Percentiles rank a stretch among this genome's conserved stretches.
These are phyloP conservation scores for Cladosporium oxysporum DNA, from an alignment of 2,329 filamentous ascomycete genomes.

Conservation along the genomic window DNA sequence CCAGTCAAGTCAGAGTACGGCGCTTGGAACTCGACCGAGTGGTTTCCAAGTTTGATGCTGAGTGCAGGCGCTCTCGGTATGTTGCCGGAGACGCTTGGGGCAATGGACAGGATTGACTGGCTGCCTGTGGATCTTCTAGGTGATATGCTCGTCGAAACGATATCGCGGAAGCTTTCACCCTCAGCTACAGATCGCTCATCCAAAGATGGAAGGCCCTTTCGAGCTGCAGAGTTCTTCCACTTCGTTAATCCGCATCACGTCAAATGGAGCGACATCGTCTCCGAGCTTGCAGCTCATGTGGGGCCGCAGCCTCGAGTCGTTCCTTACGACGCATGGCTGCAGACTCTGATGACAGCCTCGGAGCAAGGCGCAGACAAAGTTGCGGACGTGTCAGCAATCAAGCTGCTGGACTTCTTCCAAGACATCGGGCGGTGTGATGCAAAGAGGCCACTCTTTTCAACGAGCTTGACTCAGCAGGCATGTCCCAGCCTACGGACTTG, in stretches of 20 bases:
- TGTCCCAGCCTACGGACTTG: not conserved
- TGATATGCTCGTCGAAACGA: conserved; percentile 38
- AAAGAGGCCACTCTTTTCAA: not conserved
- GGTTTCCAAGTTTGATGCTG: conserved; percentile 45
- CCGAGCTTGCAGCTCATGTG: conserved; percentile 16
- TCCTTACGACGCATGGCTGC: conserved; percentile 30
- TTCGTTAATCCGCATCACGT: conserved; percentile 33
- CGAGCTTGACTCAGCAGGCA: not conserved
- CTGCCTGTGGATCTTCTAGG: conserved; percentile 47
- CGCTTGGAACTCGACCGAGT: conserved; percentile 47
- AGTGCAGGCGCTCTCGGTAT: conserved; percentile 42
- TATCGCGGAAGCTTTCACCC: no score
- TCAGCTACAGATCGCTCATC: no score
- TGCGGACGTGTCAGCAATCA: conserved; percentile 31
- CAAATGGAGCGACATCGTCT: conserved; percentile 27
- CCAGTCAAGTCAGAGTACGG: conserved; percentile 30
- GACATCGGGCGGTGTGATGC: not conserved
- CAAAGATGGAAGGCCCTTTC: no score
- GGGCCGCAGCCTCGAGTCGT: conserved; percentile 23
- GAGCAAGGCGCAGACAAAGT: conserved; percentile 25
- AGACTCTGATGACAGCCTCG: conserved; percentile 21
- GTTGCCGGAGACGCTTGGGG: conserved; percentile 42
- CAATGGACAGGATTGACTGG: conserved; percentile 45
- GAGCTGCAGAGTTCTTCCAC: conserved; percentile 23
- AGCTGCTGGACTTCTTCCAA: conserved; percentile 36